These are phyloP conservation scores for Polyplosphaeria fusca DNA, from an alignment of 495 filamentous ascomycete genomes.

Conservation along the genomic window DNA sequence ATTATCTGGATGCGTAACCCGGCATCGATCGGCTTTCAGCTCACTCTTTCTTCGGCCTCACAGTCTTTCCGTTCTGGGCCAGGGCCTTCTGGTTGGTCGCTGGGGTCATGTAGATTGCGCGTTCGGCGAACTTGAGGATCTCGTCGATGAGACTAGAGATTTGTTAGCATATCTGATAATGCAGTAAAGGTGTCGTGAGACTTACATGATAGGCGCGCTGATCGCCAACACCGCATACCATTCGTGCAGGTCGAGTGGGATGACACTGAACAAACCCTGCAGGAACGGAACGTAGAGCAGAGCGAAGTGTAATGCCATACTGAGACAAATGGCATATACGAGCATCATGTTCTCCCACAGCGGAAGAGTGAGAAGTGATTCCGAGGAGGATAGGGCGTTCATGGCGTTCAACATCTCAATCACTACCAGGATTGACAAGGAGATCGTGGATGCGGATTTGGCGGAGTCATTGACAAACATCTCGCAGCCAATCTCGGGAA, in stretches of 20 bases:
- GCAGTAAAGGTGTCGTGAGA: neutral
- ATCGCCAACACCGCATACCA: slow-evolving; percentile 92
- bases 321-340: slow-evolving; percentile 87
- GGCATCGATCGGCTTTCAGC: neutral
- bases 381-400: slow-evolving; percentile 94
- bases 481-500: slow-evolving; percentile 87
- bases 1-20: too few relatives aligned
- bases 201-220: slow-evolving; percentile 92
- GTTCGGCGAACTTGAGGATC: slow-evolving; percentile 76
- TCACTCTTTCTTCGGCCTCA: slow-evolving; percentile 30
- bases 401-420: slow-evolving; percentile 99
- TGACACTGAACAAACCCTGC: slow-evolving; percentile 83
- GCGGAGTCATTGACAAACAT: slow-evolving; percentile 91
- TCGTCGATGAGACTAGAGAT: slow-evolving; percentile 80
- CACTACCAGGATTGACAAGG: slow-evolving; percentile 85
- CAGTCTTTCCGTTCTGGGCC: slow-evolving; percentile 17
- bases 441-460: slow-evolving; percentile 92
- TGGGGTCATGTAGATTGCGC: slow-evolving; percentile 49
- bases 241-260: slow-evolving; percentile 83
- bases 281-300: slow-evolving; percentile 90
- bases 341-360: slow-evolving; percentile 97
- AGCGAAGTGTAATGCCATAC: slow-evolving; percentile 94
- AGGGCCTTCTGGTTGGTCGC: slow-evolving; percentile 3
- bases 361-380: slow-evolving; percentile 88
- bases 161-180: neutral